Evolutionary conservation across 2,329 filamentous ascomycete species (phyloP).

Genomic region (Akanthomyces muscarius): DNA sequence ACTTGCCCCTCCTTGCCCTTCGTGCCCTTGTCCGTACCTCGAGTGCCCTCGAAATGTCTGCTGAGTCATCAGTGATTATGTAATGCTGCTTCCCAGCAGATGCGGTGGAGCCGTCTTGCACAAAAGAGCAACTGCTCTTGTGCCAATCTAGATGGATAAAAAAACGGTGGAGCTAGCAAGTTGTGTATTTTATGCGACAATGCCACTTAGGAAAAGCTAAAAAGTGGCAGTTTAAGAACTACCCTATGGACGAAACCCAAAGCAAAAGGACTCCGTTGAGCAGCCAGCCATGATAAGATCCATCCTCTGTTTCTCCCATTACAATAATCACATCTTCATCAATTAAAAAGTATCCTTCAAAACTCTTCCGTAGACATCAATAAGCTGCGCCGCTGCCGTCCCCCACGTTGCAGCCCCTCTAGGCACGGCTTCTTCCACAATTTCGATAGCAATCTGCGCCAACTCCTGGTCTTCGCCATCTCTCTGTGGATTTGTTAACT

Average conservation of each 20-base stretch:
- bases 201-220: not conserved
- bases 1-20: conserved; percentile 28
- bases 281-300: not conserved
- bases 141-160: not conserved
- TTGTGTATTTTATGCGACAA: conserved; percentile 12
- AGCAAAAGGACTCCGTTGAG: not conserved
- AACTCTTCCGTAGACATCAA: conserved; percentile 26
- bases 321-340: not conserved
- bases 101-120: not conserved
- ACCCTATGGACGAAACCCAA: not conserved
- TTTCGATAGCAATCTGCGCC: conserved; percentile 32
- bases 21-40: too few species aligned
- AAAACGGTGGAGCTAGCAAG: not conserved
- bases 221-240: not conserved
- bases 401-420: conserved; percentile 31
- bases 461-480: conserved; percentile 24
- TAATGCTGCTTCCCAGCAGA: conserved; percentile 35
- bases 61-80: conserved; percentile 17
- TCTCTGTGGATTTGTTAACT: not conserved
- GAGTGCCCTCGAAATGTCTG: not conserved
- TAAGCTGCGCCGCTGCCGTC: conserved; percentile 25
- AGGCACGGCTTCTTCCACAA: conserved; percentile 27
- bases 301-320: not conserved
- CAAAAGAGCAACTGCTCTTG: conserved; percentile 9
- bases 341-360: conserved; percentile 22